Evolutionary conservation across 208 protist species (phyloP), one percentile per base, ranked within the genome.

Genomic region (Crithidia expoeki): DNA sequence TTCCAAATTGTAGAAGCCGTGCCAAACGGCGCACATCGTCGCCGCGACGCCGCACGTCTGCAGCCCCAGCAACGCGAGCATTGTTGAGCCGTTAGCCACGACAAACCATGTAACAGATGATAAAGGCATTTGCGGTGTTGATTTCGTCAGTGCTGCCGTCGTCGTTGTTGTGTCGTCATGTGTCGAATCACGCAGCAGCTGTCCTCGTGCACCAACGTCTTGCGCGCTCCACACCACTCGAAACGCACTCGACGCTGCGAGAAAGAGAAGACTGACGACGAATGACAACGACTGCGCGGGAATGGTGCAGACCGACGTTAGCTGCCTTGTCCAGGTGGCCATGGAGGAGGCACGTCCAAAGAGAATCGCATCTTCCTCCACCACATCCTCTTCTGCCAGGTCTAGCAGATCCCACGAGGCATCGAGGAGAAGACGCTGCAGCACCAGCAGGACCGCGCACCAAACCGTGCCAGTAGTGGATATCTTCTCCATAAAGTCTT

Each of bases 341-440:
- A 79, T 74, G 0, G 76, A 46, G 2, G 70, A 28, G 30, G 42
- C 30, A 3, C 84, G 67, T n/a, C 68, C 74, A 61, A 89, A 92
- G 9, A 92, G 76, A 34, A 89, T 69, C 19, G 74, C 64, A 58
- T 92, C 86, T 52, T 92, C 86, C 42, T 92, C 81, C 0, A 76
- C 68, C 38, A 86, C 76, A 28, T 83, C 76, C 11, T 67, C 67
- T 25, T 76, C 52, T 5, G 70, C 67, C 5, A 68, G 25, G 4
- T 71, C 44, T 7, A 73, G 51, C 47, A 77, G 6, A 12, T 53
- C 55, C 7, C 46, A 19, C 17, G 69, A 17, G 2, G 27, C 27
- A 12, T 76, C 72, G 2, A 65, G 23, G 33, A 80, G 28, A 16
- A 74, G 38, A 27, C 76, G 76, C 25, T 61, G 52, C 42, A 71